A percentile compares a stretch with the other conserved stretches of the same genome.
phyloP scores from a whole-genome alignment of 441 rosid genomes.

The Pelargonium myrrhifolium region DNA sequence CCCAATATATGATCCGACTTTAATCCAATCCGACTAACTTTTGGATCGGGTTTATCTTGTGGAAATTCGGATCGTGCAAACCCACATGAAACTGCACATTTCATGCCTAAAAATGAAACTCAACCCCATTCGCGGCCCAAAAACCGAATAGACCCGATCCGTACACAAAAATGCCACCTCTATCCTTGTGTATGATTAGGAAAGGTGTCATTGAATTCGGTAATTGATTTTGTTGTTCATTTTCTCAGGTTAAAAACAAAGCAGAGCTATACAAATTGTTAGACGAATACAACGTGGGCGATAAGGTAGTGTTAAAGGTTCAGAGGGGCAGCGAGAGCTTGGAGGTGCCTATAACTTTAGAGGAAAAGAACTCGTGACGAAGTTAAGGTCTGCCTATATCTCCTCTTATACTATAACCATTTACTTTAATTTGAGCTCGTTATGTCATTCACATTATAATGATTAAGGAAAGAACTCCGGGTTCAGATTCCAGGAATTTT shows the following conservation, averaged over 20 bases:
- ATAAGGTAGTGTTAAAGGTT: conserved; percentile 51
- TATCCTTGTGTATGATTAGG: too few relatives aligned
- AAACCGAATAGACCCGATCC: too few relatives aligned
- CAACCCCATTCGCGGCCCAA: too few relatives aligned
- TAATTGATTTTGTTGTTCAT: neutral
- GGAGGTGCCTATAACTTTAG: conserved; percentile 53
- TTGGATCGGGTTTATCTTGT: too few relatives aligned
- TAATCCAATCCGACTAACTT: too few relatives aligned
- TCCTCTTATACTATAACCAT: neutral
- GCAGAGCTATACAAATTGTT: conserved; percentile 59
- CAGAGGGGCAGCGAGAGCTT: conserved; percentile 57
- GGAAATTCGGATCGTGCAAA: too few relatives aligned
- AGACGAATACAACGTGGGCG: conserved; percentile 79
- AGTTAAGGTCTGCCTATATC: neutral
- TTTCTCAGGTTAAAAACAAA: conserved; percentile 69
- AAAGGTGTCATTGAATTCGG: too few relatives aligned
- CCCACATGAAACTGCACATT: too few relatives aligned
- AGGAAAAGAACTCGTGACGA: conserved; percentile 50
- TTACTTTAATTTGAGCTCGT: neutral
- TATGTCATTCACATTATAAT: neutral
- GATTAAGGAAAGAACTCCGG: neutral
- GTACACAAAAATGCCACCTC: too few relatives aligned
- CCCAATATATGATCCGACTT: too few relatives aligned
- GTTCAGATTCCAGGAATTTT: neutral
- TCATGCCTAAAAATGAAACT: too few relatives aligned